Conservation (phyloP, 495 filamentous ascomycete species). For the Friedmanniomyces simplex region DNA sequence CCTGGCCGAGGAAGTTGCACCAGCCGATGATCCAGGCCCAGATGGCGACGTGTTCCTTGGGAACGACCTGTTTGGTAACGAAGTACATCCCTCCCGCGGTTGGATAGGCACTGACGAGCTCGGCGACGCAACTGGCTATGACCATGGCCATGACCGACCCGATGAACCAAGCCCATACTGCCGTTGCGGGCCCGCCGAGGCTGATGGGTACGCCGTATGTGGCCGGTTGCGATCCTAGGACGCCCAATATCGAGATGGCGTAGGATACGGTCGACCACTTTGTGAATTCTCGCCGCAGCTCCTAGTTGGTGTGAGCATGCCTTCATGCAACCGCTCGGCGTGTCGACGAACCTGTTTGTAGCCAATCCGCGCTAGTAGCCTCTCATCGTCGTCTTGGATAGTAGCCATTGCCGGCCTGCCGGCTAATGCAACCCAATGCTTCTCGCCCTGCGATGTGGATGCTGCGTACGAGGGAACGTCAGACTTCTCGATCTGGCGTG, state of each 20-base stretch:
- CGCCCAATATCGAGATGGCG: slow-evolving; percentile 61
- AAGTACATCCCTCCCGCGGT: slow-evolving; percentile 45
- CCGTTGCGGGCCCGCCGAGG: slow-evolving; percentile 60
- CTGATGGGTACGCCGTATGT: slow-evolving; percentile 53
- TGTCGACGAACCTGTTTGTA: slow-evolving; percentile 50
- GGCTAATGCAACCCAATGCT: background rate
- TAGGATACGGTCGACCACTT: slow-evolving; percentile 69
- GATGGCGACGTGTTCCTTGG: slow-evolving; percentile 36
- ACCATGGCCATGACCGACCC: slow-evolving; percentile 59
- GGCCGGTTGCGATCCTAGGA: slow-evolving; percentile 59
- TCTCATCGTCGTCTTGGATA: slow-evolving; percentile 55
- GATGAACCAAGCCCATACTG: slow-evolving; percentile 63
- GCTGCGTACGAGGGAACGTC: background rate
- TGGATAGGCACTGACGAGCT: slow-evolving; percentile 45
- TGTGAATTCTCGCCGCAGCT: slow-evolving; percentile 55
- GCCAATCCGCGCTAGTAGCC: slow-evolving; percentile 54
- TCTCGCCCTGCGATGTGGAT: background rate
- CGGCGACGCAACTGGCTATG: slow-evolving; percentile 53
- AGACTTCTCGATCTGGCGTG: background rate
- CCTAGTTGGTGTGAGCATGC: slow-evolving; percentile 27
- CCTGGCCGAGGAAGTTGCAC: slow-evolving; percentile 57
- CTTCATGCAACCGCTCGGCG: slow-evolving; percentile 1
- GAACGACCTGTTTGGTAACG: slow-evolving; percentile 35
- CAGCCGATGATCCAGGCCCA: slow-evolving; percentile 50
- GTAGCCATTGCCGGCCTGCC: slow-evolving; percentile 35